Evolutionary conservation across 2,329 filamentous ascomycete species (phyloP).

Genomic region (Fusarium mundagurra): DNA sequence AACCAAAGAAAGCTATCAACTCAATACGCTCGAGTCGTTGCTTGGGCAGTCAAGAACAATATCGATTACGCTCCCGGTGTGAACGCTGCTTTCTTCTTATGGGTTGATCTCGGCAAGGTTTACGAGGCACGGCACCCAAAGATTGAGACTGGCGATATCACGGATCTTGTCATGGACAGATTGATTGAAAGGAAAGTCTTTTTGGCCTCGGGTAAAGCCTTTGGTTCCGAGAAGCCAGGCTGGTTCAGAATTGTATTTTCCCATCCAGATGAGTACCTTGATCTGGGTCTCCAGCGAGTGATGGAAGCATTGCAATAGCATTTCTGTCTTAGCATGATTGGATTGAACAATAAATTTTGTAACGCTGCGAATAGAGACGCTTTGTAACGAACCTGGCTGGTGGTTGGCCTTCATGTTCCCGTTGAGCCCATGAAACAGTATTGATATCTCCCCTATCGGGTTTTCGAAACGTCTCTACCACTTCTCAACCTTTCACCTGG

Average conservation of each 20-base stretch:
- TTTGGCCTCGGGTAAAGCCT: constrained; percentile 49
- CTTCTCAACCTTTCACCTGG: neutral
- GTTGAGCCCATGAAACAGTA: neutral
- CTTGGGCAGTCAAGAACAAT: constrained; percentile 50
- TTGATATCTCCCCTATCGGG: neutral
- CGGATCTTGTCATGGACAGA: constrained; percentile 40
- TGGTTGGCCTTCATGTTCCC: neutral
- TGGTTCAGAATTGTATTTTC: constrained; percentile 55
- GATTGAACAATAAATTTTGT: neutral
- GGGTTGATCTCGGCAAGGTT: constrained; percentile 56
- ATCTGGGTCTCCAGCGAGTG: constrained; percentile 40
- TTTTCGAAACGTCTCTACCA: neutral
- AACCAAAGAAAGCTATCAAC: constrained; percentile 54
- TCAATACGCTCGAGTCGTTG: constrained; percentile 51
- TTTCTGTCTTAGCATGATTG: neutral
- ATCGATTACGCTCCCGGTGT: constrained; percentile 58
- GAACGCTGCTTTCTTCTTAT: constrained; percentile 66
- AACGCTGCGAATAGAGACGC: neutral
- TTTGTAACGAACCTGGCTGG: neutral
- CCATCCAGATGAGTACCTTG: constrained; percentile 44
- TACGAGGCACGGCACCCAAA: constrained; percentile 35
- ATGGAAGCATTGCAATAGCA: constrained; percentile 26
- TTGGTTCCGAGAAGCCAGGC: constrained; percentile 51
- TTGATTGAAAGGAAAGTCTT: constrained; percentile 48
- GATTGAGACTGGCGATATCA: constrained; percentile 33